Base-by-base conservation (phyloP, 2,329 filamentous ascomycete genomes). In the Cadophora gregata region DNA sequence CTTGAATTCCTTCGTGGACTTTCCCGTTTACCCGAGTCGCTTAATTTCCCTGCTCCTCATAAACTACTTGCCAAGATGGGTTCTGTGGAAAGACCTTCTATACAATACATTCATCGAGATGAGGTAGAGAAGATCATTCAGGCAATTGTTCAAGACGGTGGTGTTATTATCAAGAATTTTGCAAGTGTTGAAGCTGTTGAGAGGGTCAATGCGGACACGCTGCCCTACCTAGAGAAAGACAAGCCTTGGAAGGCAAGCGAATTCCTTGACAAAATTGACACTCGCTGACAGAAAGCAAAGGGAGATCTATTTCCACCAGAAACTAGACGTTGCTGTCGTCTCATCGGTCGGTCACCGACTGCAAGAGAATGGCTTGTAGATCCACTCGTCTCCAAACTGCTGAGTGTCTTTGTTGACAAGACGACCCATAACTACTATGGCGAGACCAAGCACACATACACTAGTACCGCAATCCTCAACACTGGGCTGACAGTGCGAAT, bases 361-460 rank as follows among this genome's bases (percentile, higher is more conserved):
- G 65, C 61, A 25, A 55, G 72, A 48, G 66, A 73, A 29, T 72
- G 70, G 69, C 62, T 73, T 16, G 59, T 68, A 3, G 63, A 73
- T 56, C 68, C 67, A 12, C 55, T 70, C 9, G 38, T 73, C 19
- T 51, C 62, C 21, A 65, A 67, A n/a, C 47, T 75, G 1, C 72
- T 71, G 6, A 45, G 58, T 12, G 56, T 66, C 2, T 76, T 75
- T 38, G 64, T 76, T 2, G 72, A 73, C 25, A 76, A 75, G 56
- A 75, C 73, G 6, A 76, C 74, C 0, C 64, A 70, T 27, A 75
- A 75, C 59, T 76, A 67, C 48, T 76, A 76, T 62, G 74, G 72
- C 8, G 69, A 71, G 48, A 74, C 69, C 10, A 73, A 72, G 45
- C 73, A 75, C 50, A 74, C 73, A 25, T 73, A 75, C 38, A 75